phyloP scores from a whole-genome alignment of 116 monocot genomes.

The Trichopus zeylanicus region DNA sequence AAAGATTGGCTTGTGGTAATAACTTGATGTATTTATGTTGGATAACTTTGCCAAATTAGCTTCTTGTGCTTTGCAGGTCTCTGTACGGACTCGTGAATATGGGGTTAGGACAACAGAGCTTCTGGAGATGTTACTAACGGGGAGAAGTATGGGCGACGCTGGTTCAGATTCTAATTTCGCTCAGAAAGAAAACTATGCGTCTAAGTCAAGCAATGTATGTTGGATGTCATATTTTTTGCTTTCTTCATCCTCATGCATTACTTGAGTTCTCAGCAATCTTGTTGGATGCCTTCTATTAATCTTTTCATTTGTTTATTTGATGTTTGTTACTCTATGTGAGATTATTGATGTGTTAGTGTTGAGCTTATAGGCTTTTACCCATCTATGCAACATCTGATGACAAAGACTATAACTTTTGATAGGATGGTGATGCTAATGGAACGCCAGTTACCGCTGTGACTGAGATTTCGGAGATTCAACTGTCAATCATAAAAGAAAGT shows the following conservation, averaged over 20 bases:
- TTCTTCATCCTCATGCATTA: not conserved
- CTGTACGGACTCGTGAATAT: slow-evolving; percentile 46
- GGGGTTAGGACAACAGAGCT: slow-evolving; percentile 80
- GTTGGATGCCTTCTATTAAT: too few species aligned
- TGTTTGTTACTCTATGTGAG: too few species aligned
- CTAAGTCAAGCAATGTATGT: slow-evolving; percentile 2
- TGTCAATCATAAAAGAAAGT: slow-evolving; percentile 43
- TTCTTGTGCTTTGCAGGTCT: slow-evolving; percentile 33
- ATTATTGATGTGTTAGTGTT: too few species aligned
- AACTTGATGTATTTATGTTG: too few species aligned
- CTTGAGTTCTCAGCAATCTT: not conserved
- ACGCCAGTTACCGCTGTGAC: slow-evolving; percentile 31
- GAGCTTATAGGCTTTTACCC: too few species aligned
- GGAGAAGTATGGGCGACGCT: slow-evolving; percentile 1
- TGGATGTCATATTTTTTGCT: slow-evolving; percentile 1
- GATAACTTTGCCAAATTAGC: too few species aligned
- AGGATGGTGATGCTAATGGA: slow-evolving; percentile 46
- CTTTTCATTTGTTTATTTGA: too few species aligned
- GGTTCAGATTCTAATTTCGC: slow-evolving; percentile 9
- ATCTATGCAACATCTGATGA: too few species aligned
- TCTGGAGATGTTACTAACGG: slow-evolving; percentile 43
- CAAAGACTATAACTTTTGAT: too few species aligned
- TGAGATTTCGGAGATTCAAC: slow-evolving; percentile 37
- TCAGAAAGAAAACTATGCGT: not conserved
- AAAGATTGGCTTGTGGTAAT: too few species aligned